Percentiles rank a stretch among this genome's conserved stretches.
phyloP scores from a whole-genome alignment of 805 yeast genomes.

The Cyberlindnera xishuangbannaensis region DNA sequence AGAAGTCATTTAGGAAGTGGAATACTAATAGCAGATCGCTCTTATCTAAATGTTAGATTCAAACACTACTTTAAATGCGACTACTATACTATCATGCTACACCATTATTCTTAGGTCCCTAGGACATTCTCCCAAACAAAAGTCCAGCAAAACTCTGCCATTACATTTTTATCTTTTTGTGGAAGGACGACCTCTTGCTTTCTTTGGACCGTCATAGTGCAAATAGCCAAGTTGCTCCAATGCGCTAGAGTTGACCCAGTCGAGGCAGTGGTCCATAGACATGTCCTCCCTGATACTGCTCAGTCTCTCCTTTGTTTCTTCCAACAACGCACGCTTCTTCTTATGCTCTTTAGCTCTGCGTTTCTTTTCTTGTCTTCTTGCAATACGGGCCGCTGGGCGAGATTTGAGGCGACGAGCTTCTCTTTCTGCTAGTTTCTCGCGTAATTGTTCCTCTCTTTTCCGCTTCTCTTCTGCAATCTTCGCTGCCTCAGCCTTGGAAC shows the following conservation, averaged over 20 bases:
- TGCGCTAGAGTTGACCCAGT: conserved; percentile 61
- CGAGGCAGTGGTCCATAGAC: conserved; percentile 41
- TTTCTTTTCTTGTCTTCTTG: conserved; percentile 30
- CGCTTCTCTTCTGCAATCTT: conserved; percentile 17
- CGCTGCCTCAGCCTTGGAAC: conserved; percentile 21
- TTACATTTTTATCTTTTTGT: no score
- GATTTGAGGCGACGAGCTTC: conserved; percentile 21
- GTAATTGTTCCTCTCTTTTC: conserved; percentile 7
- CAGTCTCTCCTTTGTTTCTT: conserved; percentile 26
- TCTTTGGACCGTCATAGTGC: conserved; percentile 46
- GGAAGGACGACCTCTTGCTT: conserved; percentile 11
- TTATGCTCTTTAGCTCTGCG: conserved; percentile 29
- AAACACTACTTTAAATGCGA: not conserved
- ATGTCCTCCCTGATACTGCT: conserved; percentile 32
- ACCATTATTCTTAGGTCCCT: no score
- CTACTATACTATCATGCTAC: no score
- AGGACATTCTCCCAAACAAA: no score
- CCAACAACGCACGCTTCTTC: conserved; percentile 25
- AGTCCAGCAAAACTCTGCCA: no score
- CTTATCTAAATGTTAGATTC: no score
- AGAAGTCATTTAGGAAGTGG: no score
- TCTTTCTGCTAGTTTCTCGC: conserved; percentile 15
- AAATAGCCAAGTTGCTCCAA: conserved; percentile 43
- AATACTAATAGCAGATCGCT: no score
- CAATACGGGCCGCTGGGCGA: conserved; percentile 32